Base-by-base conservation (phyloP, 108 stramenopile species). In the Cyclotella choctawhatcheeana region DNA sequence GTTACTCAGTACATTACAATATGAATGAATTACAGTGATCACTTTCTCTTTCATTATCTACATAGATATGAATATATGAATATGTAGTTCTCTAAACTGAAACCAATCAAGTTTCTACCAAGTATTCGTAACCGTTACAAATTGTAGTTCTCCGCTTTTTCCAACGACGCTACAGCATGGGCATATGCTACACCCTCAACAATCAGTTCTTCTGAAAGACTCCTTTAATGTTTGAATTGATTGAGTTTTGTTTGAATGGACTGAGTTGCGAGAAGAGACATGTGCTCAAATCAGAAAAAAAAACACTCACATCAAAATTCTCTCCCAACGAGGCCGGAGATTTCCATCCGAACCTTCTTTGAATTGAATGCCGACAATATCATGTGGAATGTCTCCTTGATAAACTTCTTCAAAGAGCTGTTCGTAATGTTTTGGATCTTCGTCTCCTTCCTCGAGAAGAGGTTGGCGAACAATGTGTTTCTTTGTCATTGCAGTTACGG, bases 381-480 rank as follows among this genome's bases (percentile, higher is more conserved):
- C 52, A 16, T 77, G 40, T 21, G 77, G 77, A 10, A 77, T 55
- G 18, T 58, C 55, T 16, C 69, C 77, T 44, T 77, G 53, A 21
- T 25, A 77, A 17, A 55, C 45, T 16, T 77, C 77, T 44, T 77
- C 77, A 29, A 70, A 77, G 10, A 77, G 56, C 31, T 47, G 44
- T 34, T 77, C 77, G 51, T 65, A 70, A 22, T 69, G 31, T 34
- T 69, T 62, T 5, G 76, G 54, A 34, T 48, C 59, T 18, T 71
- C 55, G 22, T 62, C 69, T 24, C 31, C 77, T 22, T 64, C 63
- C 17, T 33, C 44, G 17, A 77, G 44, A 18, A 70, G 24, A 43
- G 69, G 77, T n/a, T 32, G 17, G 55, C 69, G 77, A 37, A 53
- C 29, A 40, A 14, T 37, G 5, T n/a, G 18, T 44, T 67, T 33